phyloP scores from a whole-genome alignment of 495 filamentous ascomycete genomes.

The Cercophora samala region DNA sequence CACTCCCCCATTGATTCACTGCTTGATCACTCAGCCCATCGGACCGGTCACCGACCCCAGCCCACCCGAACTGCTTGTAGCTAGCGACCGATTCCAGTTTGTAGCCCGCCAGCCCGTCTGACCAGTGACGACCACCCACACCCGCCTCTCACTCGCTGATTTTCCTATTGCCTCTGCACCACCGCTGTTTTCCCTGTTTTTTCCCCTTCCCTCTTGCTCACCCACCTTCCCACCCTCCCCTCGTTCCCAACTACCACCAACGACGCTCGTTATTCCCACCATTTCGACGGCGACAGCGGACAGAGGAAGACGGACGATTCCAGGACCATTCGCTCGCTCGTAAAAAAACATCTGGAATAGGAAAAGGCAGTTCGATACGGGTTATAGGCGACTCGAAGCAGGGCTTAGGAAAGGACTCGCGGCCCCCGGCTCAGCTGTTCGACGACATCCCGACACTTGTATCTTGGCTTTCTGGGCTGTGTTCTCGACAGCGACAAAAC shows the following conservation, averaged over 20 bases:
- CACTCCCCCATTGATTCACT: neutral
- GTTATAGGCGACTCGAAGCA: neutral
- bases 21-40: constrained; percentile 2
- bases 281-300: neutral
- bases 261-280: constrained; percentile 1
- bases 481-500: neutral
- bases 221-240: neutral
- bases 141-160: neutral
- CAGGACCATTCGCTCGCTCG: neutral
- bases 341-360: neutral
- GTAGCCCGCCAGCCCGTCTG: neutral
- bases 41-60: neutral
- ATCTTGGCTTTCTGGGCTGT: neutral
- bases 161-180: neutral
- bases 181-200: constrained; percentile 3
- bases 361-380: neutral
- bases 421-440: too few species aligned
- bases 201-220: neutral
- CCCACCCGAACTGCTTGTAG: neutral
- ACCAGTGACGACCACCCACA: neutral
- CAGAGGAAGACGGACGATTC: neutral
- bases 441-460: neutral
- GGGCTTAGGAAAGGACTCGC: too few species aligned
- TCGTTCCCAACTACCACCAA: neutral
- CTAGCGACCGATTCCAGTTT: constrained; percentile 3